phyloP scores from a whole-genome alignment of 441 rosid species.

The Adansonia madagascariensis region DNA sequence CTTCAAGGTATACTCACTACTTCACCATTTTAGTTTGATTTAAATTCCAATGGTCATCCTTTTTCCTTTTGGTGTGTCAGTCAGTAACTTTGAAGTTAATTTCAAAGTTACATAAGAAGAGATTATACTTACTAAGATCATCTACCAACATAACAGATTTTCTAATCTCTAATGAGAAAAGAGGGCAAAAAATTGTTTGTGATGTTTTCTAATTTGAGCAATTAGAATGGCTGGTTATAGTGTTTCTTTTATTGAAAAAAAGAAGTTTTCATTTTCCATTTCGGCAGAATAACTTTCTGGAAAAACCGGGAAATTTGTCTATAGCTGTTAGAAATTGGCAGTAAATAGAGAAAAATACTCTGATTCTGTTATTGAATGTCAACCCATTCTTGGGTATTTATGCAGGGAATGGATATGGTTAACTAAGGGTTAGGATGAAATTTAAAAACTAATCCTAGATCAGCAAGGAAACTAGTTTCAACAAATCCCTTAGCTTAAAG shows the following conservation, averaged over 20 bases:
- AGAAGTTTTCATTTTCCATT: not conserved
- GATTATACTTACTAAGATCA: conserved; percentile 11
- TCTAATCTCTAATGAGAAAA: conserved; percentile 21
- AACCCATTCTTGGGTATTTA: too few species aligned
- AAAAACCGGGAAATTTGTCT: not conserved
- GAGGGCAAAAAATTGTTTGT: not conserved
- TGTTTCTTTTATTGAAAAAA: conserved; percentile 20
- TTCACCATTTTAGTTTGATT: conserved; percentile 21
- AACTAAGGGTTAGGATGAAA: too few species aligned
- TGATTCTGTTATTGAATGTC: too few species aligned
- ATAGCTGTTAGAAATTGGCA: too few species aligned
- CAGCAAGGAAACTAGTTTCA: too few species aligned
- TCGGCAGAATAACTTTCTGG: conserved; percentile 2
- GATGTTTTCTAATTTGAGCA: conserved; percentile 20
- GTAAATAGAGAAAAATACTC: too few species aligned
- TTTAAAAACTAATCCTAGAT: too few species aligned
- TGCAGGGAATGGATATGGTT: too few species aligned
- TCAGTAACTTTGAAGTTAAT: not conserved
- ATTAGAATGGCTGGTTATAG: not conserved
- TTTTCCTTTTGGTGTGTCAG: not conserved
- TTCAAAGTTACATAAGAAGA: not conserved
- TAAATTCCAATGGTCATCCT: conserved; percentile 8
- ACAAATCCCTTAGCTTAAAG: too few species aligned
- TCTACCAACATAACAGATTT: conserved; percentile 11
- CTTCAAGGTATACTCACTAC: conserved; percentile 67